Evolutionary conservation across 2,329 filamentous ascomycete genomes (phyloP).

Genomic region (Pseudogymnoascus sp.): DNA sequence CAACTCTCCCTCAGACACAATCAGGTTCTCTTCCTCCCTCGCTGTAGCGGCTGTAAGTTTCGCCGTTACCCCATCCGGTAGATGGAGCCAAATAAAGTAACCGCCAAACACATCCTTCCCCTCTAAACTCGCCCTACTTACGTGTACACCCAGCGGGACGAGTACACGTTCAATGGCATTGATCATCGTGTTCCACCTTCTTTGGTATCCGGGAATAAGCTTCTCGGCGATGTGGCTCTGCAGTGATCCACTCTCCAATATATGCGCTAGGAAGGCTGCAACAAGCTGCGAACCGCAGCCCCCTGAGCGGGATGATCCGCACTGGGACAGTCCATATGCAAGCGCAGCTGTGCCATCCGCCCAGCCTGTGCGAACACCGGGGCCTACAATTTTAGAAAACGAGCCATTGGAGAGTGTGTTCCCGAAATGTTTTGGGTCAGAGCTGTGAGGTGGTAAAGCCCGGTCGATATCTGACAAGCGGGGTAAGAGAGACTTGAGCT

Average conservation of each 20-base stretch:
- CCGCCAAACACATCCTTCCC: slow-evolving; percentile 37
- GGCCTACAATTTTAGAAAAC: slow-evolving; percentile 58
- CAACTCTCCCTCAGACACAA: slow-evolving; percentile 46
- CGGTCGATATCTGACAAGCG: slow-evolving; percentile 56
- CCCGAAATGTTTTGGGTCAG: slow-evolving; percentile 51
- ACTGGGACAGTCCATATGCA: slow-evolving; percentile 49
- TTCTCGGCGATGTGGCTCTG: slow-evolving; percentile 43
- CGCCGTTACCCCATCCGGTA: slow-evolving; percentile 40
- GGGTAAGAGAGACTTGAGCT: slow-evolving; percentile 32
- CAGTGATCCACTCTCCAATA: slow-evolving; percentile 44
- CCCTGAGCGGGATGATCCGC: slow-evolving; percentile 23
- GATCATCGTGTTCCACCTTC: slow-evolving; percentile 20
- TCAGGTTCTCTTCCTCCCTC: slow-evolving; percentile 42
- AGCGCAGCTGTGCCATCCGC: slow-evolving; percentile 50
- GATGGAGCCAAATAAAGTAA: slow-evolving; percentile 56
- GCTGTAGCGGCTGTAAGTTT: slow-evolving; percentile 30
- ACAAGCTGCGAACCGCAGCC: slow-evolving; percentile 25
- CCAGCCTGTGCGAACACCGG: slow-evolving; percentile 56
- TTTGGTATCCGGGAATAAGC: slow-evolving; percentile 47
- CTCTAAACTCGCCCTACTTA: slow-evolving; percentile 11
- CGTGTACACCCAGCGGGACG: slow-evolving; percentile 18
- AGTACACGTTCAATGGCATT: slow-evolving; percentile 18
- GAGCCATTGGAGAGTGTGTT: slow-evolving; percentile 58
- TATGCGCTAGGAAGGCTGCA: slow-evolving; percentile 33
- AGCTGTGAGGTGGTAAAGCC: slow-evolving; percentile 30